phyloP scores from a whole-genome alignment of 2,329 filamentous ascomycete genomes.

The Pyrenochaeta sp. region DNA sequence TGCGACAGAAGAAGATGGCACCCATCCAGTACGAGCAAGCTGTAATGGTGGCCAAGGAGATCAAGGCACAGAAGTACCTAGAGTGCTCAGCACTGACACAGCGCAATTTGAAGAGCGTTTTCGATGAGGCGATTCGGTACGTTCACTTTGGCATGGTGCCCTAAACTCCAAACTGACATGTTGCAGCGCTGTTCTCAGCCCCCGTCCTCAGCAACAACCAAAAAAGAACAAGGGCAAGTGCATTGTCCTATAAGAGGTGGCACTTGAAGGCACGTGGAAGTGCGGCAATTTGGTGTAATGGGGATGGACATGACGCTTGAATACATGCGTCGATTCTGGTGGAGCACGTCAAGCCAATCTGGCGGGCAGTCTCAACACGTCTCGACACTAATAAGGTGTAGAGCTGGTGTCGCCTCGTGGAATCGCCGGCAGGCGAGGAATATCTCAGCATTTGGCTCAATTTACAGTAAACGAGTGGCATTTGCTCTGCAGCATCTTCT shows the following conservation, averaged over 20 bases:
- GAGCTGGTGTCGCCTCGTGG: neutral
- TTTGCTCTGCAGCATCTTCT: conserved; percentile 29
- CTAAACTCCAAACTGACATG: no score
- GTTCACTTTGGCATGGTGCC: no score
- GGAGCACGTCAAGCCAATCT: no score
- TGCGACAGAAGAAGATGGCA: conserved; percentile 93
- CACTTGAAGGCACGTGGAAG: conserved; percentile 1
- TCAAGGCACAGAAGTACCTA: conserved; percentile 94
- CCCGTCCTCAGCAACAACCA: conserved; percentile 40
- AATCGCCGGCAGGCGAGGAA: conserved; percentile 7
- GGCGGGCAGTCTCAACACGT: conserved; percentile 9
- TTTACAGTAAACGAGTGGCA: conserved; percentile 18
- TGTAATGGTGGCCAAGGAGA: conserved; percentile 87
- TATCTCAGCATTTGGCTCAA: conserved; percentile 26
- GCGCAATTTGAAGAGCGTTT: conserved; percentile 96
- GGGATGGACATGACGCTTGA: conserved; percentile 27
- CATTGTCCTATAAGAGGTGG: conserved; percentile 33
- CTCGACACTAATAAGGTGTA: conserved; percentile 9
- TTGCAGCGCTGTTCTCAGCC: conserved; percentile 50
- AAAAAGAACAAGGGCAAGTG: conserved; percentile 39
- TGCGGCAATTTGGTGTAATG: conserved; percentile 29
- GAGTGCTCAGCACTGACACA: conserved; percentile 98
- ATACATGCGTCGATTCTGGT: conserved; percentile 27
- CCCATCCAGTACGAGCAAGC: conserved; percentile 96
- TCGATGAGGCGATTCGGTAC: conserved; percentile 97